phyloP scores from a whole-genome alignment of 192 early-diverging fungal genomes.

The Glomus cerebriforme region DNA sequence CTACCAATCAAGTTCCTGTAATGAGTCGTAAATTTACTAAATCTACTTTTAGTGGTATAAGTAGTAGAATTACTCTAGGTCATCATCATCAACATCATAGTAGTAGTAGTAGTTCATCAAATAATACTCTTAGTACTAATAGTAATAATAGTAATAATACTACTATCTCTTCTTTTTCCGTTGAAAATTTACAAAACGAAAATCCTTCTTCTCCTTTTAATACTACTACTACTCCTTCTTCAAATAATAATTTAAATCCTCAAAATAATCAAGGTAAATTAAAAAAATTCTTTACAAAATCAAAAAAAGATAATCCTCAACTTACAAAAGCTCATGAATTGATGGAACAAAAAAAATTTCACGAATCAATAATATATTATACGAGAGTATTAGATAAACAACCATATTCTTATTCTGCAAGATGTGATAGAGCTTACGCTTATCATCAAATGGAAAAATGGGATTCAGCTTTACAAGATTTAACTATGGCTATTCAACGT shows the following conservation, averaged over 20 bases:
- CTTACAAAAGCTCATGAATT: neutral
- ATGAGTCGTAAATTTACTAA: neutral
- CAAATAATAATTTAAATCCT: neutral
- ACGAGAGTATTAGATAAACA: neutral
- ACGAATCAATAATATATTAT: neutral
- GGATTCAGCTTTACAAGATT: constrained; percentile 2
- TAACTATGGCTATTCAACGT: neutral
- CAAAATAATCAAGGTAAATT: neutral
- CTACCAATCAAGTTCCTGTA: neutral
- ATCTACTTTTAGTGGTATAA: neutral
- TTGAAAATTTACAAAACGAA: neutral
- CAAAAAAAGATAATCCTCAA: neutral
- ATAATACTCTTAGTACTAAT: neutral
- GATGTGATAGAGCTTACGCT: constrained; percentile 6
- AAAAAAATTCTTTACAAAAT: neutral
- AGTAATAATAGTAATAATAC: neutral
- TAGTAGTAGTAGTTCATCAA: neutral
- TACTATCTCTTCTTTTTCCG: neutral
- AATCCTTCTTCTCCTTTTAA: neutral
- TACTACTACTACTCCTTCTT: neutral
- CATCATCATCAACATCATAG: neutral
- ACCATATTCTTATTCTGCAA: neutral
- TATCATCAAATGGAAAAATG: constrained; percentile 3
- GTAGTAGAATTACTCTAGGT: too few relatives aligned
- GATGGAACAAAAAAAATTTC: neutral